A percentile compares a stretch with the other conserved stretches of the same genome.
phyloP scores from a whole-genome alignment of 768 basidiomycete genomes.

The Leccinum disarticulatum region DNA sequence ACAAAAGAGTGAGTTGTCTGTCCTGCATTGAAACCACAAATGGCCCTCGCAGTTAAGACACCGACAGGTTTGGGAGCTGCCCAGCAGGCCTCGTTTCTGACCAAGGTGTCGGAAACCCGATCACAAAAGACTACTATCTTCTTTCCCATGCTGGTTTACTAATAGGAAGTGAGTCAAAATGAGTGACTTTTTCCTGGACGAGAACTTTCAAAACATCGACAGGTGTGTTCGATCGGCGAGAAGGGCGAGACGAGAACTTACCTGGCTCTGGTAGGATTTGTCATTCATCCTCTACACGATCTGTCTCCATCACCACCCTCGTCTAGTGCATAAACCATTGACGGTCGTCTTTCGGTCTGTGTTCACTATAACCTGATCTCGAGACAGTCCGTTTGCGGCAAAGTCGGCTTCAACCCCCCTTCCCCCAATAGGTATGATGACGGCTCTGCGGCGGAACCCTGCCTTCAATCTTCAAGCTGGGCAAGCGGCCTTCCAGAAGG shows the following conservation, averaged over 20 bases:
- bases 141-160: slow-evolving; percentile 53
- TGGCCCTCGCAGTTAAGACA: slow-evolving; percentile 15
- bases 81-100: slow-evolving; percentile 52
- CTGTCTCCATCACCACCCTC: slow-evolving; percentile 58
- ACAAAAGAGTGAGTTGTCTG: too few species aligned
- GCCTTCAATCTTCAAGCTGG: slow-evolving; percentile 33
- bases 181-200: slow-evolving; percentile 32
- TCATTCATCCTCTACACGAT: slow-evolving; percentile 52
- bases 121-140: slow-evolving; percentile 51
- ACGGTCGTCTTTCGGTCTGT: neutral
- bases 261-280: slow-evolving; percentile 43
- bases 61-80: slow-evolving; percentile 49
- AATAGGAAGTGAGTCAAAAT: slow-evolving; percentile 42
- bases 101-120: slow-evolving; percentile 45
- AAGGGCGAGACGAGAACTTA: neutral
- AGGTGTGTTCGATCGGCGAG: slow-evolving; percentile 22
- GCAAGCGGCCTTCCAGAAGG: slow-evolving; percentile 31
- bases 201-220: slow-evolving; percentile 30
- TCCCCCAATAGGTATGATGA: slow-evolving; percentile 34
- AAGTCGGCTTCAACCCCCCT: slow-evolving; percentile 52
- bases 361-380: slow-evolving; percentile 2
- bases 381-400: slow-evolving; percentile 50
- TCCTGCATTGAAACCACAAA: too few species aligned
- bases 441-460: slow-evolving; percentile 31
- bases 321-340: slow-evolving; percentile 47